phyloP scores from a whole-genome alignment of 2,329 filamentous ascomycete genomes.

The Epicoccum sorghinum region DNA sequence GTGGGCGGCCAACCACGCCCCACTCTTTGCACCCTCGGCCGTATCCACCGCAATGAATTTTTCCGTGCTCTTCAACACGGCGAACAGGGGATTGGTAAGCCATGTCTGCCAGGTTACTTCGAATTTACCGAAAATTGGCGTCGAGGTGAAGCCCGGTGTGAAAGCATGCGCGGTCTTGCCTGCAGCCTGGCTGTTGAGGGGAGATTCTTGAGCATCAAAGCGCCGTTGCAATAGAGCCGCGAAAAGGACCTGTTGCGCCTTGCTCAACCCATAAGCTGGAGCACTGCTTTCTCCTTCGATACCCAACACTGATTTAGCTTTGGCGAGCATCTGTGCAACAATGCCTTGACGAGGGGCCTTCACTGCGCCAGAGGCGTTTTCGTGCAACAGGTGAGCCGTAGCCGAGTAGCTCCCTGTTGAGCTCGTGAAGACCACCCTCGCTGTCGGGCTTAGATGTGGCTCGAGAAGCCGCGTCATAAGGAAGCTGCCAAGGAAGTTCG shows the following conservation, averaged over 20 bases:
- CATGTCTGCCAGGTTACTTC: conserved; percentile 16
- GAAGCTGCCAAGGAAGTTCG: conserved; percentile 24
- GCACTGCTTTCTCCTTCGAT: background rate
- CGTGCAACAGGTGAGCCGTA: background rate
- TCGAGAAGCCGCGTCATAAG: conserved; percentile 24
- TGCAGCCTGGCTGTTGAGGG: background rate
- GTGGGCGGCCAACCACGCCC: conserved; percentile 21
- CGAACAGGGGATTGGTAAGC: conserved; percentile 19
- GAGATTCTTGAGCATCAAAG: conserved; percentile 9
- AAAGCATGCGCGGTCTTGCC: conserved; percentile 15
- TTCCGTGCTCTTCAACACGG: conserved; percentile 16
- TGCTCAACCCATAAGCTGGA: conserved; percentile 14
- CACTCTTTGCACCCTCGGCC: conserved; percentile 22
- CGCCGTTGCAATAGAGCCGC: conserved; percentile 14
- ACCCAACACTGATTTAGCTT: background rate
- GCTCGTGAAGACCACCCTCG: conserved; percentile 22
- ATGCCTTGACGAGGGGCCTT: background rate
- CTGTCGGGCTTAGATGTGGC: conserved; percentile 3
- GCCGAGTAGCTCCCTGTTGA: conserved; percentile 17
- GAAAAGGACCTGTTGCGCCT: conserved; percentile 25
- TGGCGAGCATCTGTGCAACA: background rate
- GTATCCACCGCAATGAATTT: conserved; percentile 14
- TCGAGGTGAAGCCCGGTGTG: conserved; percentile 19
- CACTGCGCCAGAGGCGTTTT: background rate
- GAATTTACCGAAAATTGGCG: conserved; percentile 19